Evolutionary conservation across 2,329 filamentous ascomycete genomes (phyloP).

Genomic region (Aspergillus costaricaensis): DNA sequence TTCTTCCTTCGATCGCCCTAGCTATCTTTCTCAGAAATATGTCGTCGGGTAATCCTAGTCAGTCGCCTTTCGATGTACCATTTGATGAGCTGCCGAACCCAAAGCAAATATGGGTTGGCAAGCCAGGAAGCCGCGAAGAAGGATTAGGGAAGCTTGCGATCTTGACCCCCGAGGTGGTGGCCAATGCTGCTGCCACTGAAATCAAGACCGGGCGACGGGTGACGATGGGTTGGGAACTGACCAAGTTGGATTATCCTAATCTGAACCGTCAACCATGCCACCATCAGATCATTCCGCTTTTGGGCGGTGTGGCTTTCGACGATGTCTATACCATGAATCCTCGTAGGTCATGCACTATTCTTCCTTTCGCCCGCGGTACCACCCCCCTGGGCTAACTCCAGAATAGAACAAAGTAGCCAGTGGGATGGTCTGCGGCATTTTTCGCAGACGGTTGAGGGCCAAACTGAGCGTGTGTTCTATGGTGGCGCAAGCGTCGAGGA

Average conservation of each 20-base stretch:
- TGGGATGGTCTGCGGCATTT: constrained; percentile 57
- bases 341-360: constrained; percentile 32
- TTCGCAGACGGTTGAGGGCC: constrained; percentile 44
- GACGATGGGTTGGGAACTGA: constrained; percentile 58
- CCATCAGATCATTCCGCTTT: constrained; percentile 53
- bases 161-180: constrained; percentile 56
- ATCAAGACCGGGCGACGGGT: constrained; percentile 56
- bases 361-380: neutral
- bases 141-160: constrained; percentile 55
- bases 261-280: constrained; percentile 55
- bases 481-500: constrained; percentile 51
- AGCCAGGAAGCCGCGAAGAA: constrained; percentile 52
- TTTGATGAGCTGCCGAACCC: constrained; percentile 53
- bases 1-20: neutral
- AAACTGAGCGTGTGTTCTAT: constrained; percentile 49
- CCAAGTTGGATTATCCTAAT: constrained; percentile 58
- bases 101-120: constrained; percentile 51
- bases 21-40: neutral
- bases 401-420: constrained; percentile 50
- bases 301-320: constrained; percentile 52
- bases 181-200: constrained; percentile 51
- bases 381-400: neutral
- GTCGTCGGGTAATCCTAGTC: neutral
- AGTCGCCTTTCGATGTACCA: constrained; percentile 32
- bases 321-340: constrained; percentile 56